A percentile compares a stretch with the other conserved stretches of the same genome.
Evolutionary conservation across 2,329 filamentous ascomycete genomes (phyloP).

Genomic region (Fusarium sp.): DNA sequence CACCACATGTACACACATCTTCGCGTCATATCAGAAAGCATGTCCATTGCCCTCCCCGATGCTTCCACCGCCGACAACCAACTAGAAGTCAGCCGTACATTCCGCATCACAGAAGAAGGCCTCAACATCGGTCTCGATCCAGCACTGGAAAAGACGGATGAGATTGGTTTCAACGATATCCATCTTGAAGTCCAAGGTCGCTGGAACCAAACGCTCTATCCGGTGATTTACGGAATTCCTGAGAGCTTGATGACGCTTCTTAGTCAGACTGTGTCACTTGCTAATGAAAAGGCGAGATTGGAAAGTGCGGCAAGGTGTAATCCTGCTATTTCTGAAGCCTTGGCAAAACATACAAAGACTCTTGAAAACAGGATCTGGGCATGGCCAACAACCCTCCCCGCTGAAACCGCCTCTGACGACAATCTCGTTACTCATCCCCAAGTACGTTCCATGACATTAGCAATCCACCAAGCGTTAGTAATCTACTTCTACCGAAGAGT

Average conservation of each 20-base stretch:
- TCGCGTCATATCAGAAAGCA: conserved; percentile 59
- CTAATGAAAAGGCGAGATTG: conserved; percentile 54
- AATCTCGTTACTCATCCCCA: conserved; percentile 41
- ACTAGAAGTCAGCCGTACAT: conserved; percentile 37
- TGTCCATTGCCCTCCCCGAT: conserved; percentile 21
- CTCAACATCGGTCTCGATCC: conserved; percentile 48
- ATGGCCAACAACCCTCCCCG: conserved; percentile 36
- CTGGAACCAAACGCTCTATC: conserved; percentile 57
- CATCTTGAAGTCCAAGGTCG: conserved; percentile 56
- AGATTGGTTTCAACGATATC: conserved; percentile 58
- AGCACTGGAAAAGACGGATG: conserved; percentile 48
- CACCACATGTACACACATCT: conserved; percentile 62
- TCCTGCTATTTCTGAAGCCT: conserved; percentile 40
- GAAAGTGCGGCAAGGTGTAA: conserved; percentile 43
- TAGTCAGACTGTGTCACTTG: conserved; percentile 57
- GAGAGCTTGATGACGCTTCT: conserved; percentile 56
- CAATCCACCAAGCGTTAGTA: conserved; percentile 57
- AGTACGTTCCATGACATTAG: conserved; percentile 42
- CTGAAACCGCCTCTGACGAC: background rate
- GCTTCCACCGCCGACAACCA: background rate
- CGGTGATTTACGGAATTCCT: conserved; percentile 59
- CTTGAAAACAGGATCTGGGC: conserved; percentile 51
- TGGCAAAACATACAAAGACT: conserved; percentile 48
- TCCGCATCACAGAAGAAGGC: conserved; percentile 46
- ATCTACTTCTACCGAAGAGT: conserved; percentile 61